These are phyloP conservation scores for Cladosporium halotolerans DNA, from an alignment of 2,329 filamentous ascomycete species.

Conservation along the genomic window DNA sequence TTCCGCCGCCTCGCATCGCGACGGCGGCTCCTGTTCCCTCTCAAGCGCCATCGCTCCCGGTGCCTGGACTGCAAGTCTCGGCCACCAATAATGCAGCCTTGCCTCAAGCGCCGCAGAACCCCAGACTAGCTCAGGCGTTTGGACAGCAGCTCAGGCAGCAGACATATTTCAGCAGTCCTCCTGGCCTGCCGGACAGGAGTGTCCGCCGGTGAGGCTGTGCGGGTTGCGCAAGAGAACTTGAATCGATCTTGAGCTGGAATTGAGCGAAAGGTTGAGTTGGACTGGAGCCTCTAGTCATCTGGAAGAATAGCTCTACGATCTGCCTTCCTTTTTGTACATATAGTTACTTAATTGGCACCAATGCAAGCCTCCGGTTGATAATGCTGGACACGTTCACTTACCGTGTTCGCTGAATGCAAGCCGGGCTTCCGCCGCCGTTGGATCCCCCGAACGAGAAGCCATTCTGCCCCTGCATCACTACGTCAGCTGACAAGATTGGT, in stretches of 20 bases:
- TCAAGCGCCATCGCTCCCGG: neutral
- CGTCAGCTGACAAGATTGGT: neutral
- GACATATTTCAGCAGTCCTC: constrained; percentile 13
- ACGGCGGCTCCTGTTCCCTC: too few species aligned
- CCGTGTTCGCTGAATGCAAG: too few species aligned
- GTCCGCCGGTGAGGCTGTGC: neutral
- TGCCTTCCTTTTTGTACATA: neutral
- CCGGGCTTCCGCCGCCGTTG: too few species aligned
- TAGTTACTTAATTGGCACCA: neutral
- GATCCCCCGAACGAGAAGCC: too few species aligned
- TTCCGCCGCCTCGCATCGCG: neutral
- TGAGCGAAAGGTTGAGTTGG: neutral
- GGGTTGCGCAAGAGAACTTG: neutral
- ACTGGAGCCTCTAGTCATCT: neutral
- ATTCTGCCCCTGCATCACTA: neutral
- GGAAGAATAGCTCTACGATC: neutral
- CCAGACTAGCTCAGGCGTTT: constrained; percentile 5
- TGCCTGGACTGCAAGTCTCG: neutral
- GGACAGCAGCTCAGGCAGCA: constrained; percentile 6
- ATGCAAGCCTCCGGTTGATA: neutral
- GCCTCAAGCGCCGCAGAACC: constrained; percentile 7
- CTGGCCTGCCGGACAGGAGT: constrained; percentile 5
- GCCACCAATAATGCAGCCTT: neutral
- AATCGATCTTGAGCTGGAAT: neutral
- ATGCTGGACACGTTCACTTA: too few species aligned